These are phyloP conservation scores for Neofusicoccum cordaticola DNA, from an alignment of 2,329 filamentous ascomycete species.

Conservation along the genomic window DNA sequence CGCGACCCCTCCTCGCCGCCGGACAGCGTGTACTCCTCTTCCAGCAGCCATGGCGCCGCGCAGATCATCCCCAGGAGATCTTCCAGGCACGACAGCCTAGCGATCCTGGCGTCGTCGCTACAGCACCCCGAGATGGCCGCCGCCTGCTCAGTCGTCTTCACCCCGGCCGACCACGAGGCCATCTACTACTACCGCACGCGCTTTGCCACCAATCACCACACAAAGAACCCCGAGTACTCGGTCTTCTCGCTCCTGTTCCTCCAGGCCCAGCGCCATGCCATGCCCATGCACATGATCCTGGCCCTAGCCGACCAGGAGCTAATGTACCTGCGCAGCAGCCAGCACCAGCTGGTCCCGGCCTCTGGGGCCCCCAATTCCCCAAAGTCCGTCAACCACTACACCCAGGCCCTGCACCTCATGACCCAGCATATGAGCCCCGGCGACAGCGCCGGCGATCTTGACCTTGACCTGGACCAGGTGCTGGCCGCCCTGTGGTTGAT, in stretches of 20 bases:
- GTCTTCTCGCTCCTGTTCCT: slow-evolving; percentile 37
- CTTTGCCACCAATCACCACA: slow-evolving; percentile 36
- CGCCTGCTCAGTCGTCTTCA: slow-evolving; percentile 27
- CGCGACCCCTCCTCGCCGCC: neutral
- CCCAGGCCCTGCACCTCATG: slow-evolving; percentile 31
- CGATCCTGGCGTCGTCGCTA: neutral
- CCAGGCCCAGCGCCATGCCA: slow-evolving; percentile 31
- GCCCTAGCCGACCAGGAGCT: slow-evolving; percentile 34
- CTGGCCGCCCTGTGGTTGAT: slow-evolving; percentile 36
- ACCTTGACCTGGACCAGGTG: slow-evolving; percentile 31
- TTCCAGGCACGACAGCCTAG: neutral
- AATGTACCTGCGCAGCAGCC: slow-evolving; percentile 24
- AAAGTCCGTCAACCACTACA: slow-evolving; percentile 23
- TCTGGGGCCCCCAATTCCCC: neutral
- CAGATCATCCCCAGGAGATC: neutral
- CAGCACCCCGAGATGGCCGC: slow-evolving; percentile 17
- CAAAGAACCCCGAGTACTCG: slow-evolving; percentile 38
- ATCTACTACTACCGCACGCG: slow-evolving; percentile 38
- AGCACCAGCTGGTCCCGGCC: slow-evolving; percentile 21
- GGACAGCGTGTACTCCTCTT: neutral
- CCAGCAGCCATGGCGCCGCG: neutral
- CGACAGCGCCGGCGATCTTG: neutral
- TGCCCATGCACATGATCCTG: slow-evolving; percentile 39
- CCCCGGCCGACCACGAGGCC: slow-evolving; percentile 33
- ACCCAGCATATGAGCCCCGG: slow-evolving; percentile 27